Base-by-base conservation (phyloP, 768 basidiomycete genomes). In the Agrocybe chaxingu region DNA sequence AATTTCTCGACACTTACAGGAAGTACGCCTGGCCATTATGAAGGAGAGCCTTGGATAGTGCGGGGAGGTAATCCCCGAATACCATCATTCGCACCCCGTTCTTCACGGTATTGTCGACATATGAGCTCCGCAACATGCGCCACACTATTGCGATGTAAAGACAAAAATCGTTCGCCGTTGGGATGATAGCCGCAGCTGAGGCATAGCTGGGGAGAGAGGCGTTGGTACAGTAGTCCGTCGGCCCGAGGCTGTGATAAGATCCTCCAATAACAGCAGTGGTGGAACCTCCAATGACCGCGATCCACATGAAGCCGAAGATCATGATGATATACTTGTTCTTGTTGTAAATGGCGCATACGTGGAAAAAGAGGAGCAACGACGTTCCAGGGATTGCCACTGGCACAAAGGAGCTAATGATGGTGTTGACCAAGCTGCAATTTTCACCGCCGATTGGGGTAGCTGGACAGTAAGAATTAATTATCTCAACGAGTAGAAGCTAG, bases 21-120 rank as follows among this genome's bases (percentile, higher is more conserved):
- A 66, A 68, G 47, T 69, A 70, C 8, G 55, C 51, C 52, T 67
- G 66, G 4, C 68, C 68, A 16, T 66, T 65, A 32, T 57, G 59
- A 4, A 67, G 48, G 0, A 69, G 39, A 1, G 57, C 52, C 39
- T 54, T 57, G 0, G 65, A 63, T 9, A 67, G 57, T 7, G 42
- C 43, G 0, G 69, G 64, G 7, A 68, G 33, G 30, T 56, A 50
- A 13, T 47, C 44, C 10, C 64, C 64, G 16, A 56, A 46, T 8
- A 68, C 24, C 4, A 54, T 16, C 8, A 41, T 48, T 16, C 51
- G 43, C 9, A 59, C 11, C 11, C 39, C 16, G 31, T 39, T 34
- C 24, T 52, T 42, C 12, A 18, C 30, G 43, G 16, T 13, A 18
- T 42, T 19, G 12, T 31, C 37, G 10, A 18, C 4, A 37, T 52